These are phyloP conservation scores for Sarocladiaceae sp. DNA, from an alignment of 2,329 filamentous ascomycete species.

Conservation along the genomic window DNA sequence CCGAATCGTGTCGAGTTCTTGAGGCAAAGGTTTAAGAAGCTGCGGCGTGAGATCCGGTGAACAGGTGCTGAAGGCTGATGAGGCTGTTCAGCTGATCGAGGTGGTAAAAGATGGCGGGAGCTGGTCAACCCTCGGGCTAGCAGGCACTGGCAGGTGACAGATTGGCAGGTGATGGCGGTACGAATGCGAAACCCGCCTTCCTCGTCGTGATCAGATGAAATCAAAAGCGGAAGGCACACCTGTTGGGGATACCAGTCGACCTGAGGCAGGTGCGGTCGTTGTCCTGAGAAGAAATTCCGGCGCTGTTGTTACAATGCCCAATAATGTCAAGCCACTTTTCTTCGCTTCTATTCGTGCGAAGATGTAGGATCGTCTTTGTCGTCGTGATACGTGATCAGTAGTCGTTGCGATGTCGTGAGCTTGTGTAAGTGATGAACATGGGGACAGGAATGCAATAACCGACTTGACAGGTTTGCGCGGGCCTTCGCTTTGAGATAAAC, in stretches of 20 bases:
- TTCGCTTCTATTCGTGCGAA: no score
- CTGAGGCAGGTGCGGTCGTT: no score
- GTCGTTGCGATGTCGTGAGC: no score
- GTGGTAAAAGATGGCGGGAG: background rate
- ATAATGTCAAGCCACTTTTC: no score
- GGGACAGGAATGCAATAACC: background rate
- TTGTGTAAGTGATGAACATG: background rate
- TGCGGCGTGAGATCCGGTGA: background rate
- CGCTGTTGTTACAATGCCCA: no score
- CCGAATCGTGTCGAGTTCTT: no score
- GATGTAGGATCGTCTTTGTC: background rate
- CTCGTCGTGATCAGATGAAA: background rate
- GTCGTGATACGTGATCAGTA: background rate
- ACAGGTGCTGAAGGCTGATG: background rate
- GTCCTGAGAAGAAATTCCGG: no score
- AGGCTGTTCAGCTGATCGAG: background rate
- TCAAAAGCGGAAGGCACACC: background rate
- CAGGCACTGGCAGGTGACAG: background rate
- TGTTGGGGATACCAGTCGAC: no score
- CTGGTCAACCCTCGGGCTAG: background rate
- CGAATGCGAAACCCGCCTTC: background rate
- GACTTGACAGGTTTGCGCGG: background rate
- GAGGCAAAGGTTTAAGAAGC: no score
- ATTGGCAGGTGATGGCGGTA: background rate
- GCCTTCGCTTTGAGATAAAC: background rate